A percentile compares a stretch with the other conserved stretches of the same genome.
phyloP scores from a whole-genome alignment of 2,329 filamentous ascomycete genomes.

The Capronia americana region DNA sequence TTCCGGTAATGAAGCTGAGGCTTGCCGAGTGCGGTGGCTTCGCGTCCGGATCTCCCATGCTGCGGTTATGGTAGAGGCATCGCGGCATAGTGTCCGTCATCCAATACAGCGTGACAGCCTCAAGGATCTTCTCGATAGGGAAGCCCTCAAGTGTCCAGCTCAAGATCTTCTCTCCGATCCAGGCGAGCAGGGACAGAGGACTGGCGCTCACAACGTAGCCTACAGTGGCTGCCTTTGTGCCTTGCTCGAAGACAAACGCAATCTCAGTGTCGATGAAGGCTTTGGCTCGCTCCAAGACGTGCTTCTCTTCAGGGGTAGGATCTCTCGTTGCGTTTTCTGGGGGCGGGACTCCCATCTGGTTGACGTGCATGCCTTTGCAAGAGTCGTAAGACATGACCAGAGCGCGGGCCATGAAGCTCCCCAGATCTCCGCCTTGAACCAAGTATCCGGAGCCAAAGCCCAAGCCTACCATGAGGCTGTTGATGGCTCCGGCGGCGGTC shows the following conservation, averaged over 20 bases:
- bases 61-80: constrained; percentile 44
- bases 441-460: constrained; percentile 62
- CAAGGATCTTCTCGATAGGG: constrained; percentile 43
- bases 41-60: background rate
- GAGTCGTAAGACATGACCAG: constrained; percentile 51
- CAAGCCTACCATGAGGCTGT: constrained; percentile 60
- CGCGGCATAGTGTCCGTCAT: constrained; percentile 47
- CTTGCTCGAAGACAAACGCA: constrained; percentile 61
- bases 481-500: constrained; percentile 53
- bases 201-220: constrained; percentile 60
- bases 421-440: constrained; percentile 64
- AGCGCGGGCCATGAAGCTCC: constrained; percentile 52
- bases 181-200: constrained; percentile 63
- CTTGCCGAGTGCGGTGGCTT: constrained; percentile 27
- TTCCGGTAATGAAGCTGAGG: constrained; percentile 37
- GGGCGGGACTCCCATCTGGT: constrained; percentile 10
- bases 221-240: constrained; percentile 62
- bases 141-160: constrained; percentile 46
- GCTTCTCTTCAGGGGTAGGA: constrained; percentile 41
- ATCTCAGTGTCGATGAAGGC: constrained; percentile 52
- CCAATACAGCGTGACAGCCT: constrained; percentile 48
- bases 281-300: constrained; percentile 46
- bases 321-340: constrained; percentile 1
- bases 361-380: constrained; percentile 49
- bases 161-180: constrained; percentile 52